Percentiles rank a stretch among this genome's conserved stretches.
phyloP scores from a whole-genome alignment of 2,329 filamentous ascomycete species.

The Microcyclosporella mali region DNA sequence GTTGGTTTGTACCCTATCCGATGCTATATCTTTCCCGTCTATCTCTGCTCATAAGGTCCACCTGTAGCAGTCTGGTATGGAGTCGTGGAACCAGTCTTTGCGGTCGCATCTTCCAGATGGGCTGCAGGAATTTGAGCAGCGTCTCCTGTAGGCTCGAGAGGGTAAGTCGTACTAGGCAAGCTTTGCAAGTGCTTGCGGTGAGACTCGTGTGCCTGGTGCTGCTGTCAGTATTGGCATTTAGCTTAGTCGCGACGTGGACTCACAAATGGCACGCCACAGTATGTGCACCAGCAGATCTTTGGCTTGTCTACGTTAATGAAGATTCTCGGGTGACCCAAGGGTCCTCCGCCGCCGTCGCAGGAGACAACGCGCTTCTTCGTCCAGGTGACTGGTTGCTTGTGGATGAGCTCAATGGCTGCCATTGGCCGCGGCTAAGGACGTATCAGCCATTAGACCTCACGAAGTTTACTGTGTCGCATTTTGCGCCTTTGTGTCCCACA shows the following conservation, averaged over 20 bases:
- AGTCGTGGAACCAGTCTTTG: constrained; percentile 29
- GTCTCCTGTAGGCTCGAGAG: constrained; percentile 59
- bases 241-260: constrained; percentile 35
- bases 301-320: constrained; percentile 99
- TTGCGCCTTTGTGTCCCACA: background rate
- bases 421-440: constrained; percentile 68
- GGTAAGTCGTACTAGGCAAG: constrained; percentile 64
- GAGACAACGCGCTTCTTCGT: constrained; percentile 72
- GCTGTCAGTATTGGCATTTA: background rate
- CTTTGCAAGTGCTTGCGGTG: constrained; percentile 79
- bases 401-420: constrained; percentile 90
- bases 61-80: constrained; percentile 51
- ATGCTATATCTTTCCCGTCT: constrained; percentile 22
- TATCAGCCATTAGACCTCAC: constrained; percentile 19
- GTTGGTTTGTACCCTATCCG: too few species aligned
- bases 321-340: constrained; percentile 82
- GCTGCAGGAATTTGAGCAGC: constrained; percentile 53
- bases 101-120: constrained; percentile 17
- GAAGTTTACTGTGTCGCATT: background rate
- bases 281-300: constrained; percentile 81
- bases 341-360: constrained; percentile 89
- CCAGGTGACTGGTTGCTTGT: constrained; percentile 93
- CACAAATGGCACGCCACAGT: constrained; percentile 92
- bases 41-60: constrained; percentile 56
- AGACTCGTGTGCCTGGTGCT: constrained; percentile 74